phyloP scores from a whole-genome alignment of 768 basidiomycete genomes.

The Leucocoprinus leucothites region DNA sequence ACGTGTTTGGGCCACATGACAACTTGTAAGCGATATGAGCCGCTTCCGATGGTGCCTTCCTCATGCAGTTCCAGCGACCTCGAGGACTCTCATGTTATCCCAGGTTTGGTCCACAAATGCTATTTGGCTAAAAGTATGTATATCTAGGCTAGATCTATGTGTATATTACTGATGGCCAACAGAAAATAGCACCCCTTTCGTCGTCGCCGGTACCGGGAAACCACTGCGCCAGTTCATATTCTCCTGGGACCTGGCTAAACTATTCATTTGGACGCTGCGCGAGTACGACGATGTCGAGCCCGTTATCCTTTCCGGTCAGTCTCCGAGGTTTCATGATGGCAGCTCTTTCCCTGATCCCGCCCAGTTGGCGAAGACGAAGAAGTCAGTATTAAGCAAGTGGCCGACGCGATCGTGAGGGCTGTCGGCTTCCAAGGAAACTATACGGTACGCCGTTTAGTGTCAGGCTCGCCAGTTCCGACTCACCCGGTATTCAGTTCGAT shows the following conservation, averaged over 20 bases:
- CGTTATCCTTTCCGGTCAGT: slow-evolving; percentile 81
- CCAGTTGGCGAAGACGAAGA: slow-evolving; percentile 91
- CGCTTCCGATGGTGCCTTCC: not conserved
- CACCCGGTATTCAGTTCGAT: slow-evolving; percentile 61
- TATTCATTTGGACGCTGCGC: slow-evolving; percentile 90
- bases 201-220: slow-evolving; percentile 86
- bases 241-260: slow-evolving; percentile 91
- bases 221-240: slow-evolving; percentile 98
- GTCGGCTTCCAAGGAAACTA: slow-evolving; percentile 79
- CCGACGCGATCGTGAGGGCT: slow-evolving; percentile 86
- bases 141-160: not conserved
- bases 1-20: slow-evolving; percentile 93
- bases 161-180: slow-evolving; percentile 7
- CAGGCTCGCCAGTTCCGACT: not conserved
- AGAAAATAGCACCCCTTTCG: slow-evolving; percentile 83
- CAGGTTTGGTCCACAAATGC: slow-evolving; percentile 91
- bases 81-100: slow-evolving; percentile 91
- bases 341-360: not conserved
- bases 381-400: slow-evolving; percentile 87
- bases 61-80: slow-evolving; percentile 54
- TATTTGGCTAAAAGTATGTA: slow-evolving; percentile 80
- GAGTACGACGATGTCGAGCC: slow-evolving; percentile 94
- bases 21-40: slow-evolving; percentile 63
- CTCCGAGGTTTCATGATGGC: not conserved
- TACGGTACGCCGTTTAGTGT: slow-evolving; percentile 39